These are phyloP conservation scores for Pythium phragmiticola DNA, from an alignment of 352 stramenopile species.

Conservation along the genomic window DNA sequence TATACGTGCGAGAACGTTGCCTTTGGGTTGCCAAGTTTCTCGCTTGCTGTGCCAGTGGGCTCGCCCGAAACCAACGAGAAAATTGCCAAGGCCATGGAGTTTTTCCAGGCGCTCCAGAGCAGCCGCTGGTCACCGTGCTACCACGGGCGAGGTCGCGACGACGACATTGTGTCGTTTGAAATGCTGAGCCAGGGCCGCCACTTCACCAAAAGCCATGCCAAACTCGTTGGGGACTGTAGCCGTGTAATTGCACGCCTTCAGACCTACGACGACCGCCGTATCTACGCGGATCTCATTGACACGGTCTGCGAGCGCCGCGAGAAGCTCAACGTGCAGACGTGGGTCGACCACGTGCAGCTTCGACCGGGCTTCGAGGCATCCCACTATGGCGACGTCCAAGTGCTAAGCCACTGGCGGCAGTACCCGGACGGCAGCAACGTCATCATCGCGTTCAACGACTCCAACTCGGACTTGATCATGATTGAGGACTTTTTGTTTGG, in stretches of 20 bases:
- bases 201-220: slow-evolving; percentile 62
- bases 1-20: neutral
- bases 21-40: slow-evolving; percentile 28
- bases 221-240: slow-evolving; percentile 37
- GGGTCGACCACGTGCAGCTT: slow-evolving; percentile 25
- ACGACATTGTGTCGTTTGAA: slow-evolving; percentile 36
- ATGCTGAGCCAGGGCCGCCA: slow-evolving; percentile 31
- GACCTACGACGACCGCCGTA: slow-evolving; percentile 44
- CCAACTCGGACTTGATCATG: slow-evolving; percentile 21
- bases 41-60: slow-evolving; percentile 36
- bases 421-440: slow-evolving; percentile 35
- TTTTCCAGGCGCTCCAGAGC: slow-evolving; percentile 62
- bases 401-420: slow-evolving; percentile 34
- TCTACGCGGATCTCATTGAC: slow-evolving; percentile 58
- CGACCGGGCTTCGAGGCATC: slow-evolving; percentile 11
- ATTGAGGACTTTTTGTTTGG: slow-evolving; percentile 33
- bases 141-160: slow-evolving; percentile 15
- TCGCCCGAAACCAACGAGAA: slow-evolving; percentile 53
- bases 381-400: slow-evolving; percentile 18
- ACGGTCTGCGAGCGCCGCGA: slow-evolving; percentile 34
- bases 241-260: slow-evolving; percentile 39
- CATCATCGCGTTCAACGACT: slow-evolving; percentile 32
- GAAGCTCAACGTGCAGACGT: slow-evolving; percentile 54
- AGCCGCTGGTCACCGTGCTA: slow-evolving; percentile 40
- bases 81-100: slow-evolving; percentile 59